Base-by-base conservation (phyloP, 2,329 filamentous ascomycete genomes). In the Furcasterigmium sp. region DNA sequence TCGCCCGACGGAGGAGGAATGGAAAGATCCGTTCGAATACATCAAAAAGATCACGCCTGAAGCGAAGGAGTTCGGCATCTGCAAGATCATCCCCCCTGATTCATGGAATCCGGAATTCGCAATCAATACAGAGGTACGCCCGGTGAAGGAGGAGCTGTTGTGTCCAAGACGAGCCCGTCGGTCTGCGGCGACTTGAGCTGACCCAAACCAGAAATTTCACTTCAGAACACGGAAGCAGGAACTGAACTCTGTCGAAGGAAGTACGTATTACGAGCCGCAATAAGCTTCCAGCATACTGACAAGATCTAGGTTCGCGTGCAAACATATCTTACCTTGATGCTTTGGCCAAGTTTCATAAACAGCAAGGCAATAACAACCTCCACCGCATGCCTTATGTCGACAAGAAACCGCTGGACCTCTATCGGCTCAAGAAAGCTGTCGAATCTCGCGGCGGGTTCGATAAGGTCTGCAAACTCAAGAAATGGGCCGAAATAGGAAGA, bases 401-500 rank as follows among this genome's bases (percentile, higher is more conserved):
- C 67, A 98, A 98, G 69, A 90, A 95, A 46, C 93, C 93, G 0
- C 77, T 98, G 40, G 93, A 98, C 59, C 73, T 98, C 14, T 98
- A 95, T 68, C 89, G 91, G 55, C 72, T 98, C 46, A 97, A 97
- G 64, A 97, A 97, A 61, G 91, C 91, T 1, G 93, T 98, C 28
- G 93, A 97, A 60, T 85, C 88, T 23, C 82, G 93, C 49, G 93
- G 93, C 37, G 93, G 93, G 3, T 98, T 98, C 55, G 91, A 96
- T 43, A 87, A 87, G 58, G 93, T 98, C 36, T 98, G 93, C 75
- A 96, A 95, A 65, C 77, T 85, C 44, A 98, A 98, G 69, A 97
- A 97, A 69, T 98, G 93, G 93, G 93, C 93, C 14, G 93, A 98
- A 64, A 97, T 98, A 54, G 93, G 93, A 26, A 83, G 93, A 57